Percentiles rank a stretch among this genome's conserved stretches.
phyloP scores from a whole-genome alignment of 164 flowering plant species.

The Kalanchoe fedtschenkoi region DNA sequence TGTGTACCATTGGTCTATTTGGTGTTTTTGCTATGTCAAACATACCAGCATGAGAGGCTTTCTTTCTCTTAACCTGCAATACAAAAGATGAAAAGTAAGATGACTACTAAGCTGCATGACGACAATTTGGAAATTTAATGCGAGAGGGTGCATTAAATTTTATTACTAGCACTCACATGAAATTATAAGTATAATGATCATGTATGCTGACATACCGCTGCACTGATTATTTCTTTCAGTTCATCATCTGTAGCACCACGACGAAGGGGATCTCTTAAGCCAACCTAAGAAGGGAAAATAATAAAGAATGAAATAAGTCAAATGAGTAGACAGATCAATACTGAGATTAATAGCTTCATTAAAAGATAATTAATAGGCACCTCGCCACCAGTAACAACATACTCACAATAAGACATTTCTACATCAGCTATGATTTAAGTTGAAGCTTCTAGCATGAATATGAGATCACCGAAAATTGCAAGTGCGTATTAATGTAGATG shows the following conservation, averaged over 20 bases:
- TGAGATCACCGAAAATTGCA: not conserved
- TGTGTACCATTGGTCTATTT: conserved; percentile 95
- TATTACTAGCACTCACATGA: conserved; percentile 3
- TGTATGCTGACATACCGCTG: conserved; percentile 58
- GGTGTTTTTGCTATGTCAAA: conserved; percentile 86
- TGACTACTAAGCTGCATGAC: not conserved
- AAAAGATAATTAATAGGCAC: not conserved
- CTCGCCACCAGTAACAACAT: not conserved
- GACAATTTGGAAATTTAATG: not conserved
- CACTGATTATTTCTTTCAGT: conserved; percentile 67
- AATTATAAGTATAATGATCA: not conserved
- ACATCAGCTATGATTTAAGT: not conserved
- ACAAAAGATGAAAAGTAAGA: conserved; percentile 2
- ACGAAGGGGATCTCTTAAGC: conserved; percentile 92
- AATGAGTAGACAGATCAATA: not conserved
- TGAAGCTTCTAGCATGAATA: too few species aligned
- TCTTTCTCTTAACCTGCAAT: conserved; percentile 85
- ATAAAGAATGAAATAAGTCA: not conserved
- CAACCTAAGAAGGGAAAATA: conserved; percentile 38
- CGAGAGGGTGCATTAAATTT: not conserved
- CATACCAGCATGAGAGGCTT: conserved; percentile 97
- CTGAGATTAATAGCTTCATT: not conserved
- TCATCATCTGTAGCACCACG: conserved; percentile 60
- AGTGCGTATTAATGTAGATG: too few species aligned
- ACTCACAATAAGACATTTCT: not conserved